Conservation (phyloP, 148 eudicot genomes). For the Camellia sinensis region DNA sequence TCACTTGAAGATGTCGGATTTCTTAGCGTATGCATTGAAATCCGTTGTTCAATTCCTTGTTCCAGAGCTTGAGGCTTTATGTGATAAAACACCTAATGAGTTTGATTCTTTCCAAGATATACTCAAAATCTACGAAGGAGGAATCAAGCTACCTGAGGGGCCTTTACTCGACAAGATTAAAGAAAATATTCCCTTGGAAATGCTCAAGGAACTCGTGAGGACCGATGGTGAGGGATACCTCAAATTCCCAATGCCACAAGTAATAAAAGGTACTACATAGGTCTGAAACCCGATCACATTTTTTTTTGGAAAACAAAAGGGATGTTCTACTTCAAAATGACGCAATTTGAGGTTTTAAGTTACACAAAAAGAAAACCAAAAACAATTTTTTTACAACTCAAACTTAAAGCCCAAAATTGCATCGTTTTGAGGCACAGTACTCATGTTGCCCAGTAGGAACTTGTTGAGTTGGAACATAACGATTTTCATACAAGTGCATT, state of each 20-base stretch:
- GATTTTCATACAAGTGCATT: no score
- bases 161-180: slow-evolving; percentile 29
- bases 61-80: slow-evolving; percentile 52
- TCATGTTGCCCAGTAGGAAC: no score
- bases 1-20: slow-evolving; percentile 69
- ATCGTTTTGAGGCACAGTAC: no score
- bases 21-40: slow-evolving; percentile 58
- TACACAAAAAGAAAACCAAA: no score
- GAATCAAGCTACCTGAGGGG: slow-evolving; percentile 41
- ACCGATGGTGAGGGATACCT: slow-evolving; percentile 50
- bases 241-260: slow-evolving; percentile 71
- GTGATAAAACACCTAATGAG: slow-evolving; percentile 47
- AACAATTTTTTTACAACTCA: no score
- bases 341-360: no score
- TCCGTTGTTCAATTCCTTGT: slow-evolving; percentile 49
- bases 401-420: no score
- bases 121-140: slow-evolving; percentile 61
- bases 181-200: slow-evolving; percentile 52
- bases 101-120: slow-evolving; percentile 63
- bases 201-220: slow-evolving; percentile 48
- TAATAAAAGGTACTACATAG: slow-evolving; percentile 53
- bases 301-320: no score
- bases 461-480: no score
- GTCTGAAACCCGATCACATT: not conserved
- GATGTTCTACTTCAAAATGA: no score